These are phyloP conservation scores for Phytophthora fragariae DNA, from an alignment of 352 stramenopile genomes.

Conservation along the genomic window DNA sequence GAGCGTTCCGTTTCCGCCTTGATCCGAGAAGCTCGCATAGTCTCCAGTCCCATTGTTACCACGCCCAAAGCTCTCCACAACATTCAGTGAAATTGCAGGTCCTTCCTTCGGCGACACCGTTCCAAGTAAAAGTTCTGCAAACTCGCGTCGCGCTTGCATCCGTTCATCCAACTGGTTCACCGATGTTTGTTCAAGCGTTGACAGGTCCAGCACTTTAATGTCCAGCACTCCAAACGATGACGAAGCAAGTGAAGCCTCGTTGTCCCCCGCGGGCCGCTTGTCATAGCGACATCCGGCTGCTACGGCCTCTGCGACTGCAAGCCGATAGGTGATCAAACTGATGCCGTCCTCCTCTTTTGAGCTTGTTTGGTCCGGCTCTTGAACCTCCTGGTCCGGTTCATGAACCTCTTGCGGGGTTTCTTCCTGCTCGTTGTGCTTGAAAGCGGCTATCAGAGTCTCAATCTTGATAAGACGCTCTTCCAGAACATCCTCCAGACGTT, in stretches of 20 bases:
- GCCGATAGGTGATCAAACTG: conserved; percentile 21
- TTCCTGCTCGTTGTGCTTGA: conserved; percentile 12
- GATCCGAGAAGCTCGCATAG: conserved; percentile 28
- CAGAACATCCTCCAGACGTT: conserved; percentile 30
- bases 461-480: conserved; percentile 40
- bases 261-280: conserved; percentile 9
- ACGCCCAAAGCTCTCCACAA: conserved; percentile 28
- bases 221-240: conserved; percentile 34
- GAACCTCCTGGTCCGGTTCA: background rate
- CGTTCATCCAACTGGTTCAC: conserved; percentile 32
- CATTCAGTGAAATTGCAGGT: background rate
- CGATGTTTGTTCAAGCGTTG: background rate
- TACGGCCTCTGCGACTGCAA: conserved; percentile 34
- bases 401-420: background rate
- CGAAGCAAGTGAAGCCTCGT: conserved; percentile 1
- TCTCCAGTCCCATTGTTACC: conserved; percentile 4
- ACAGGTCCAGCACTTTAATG: conserved; percentile 4
- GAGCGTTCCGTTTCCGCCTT: conserved; percentile 27
- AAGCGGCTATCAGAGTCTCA: conserved; percentile 29
- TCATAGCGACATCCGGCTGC: conserved; percentile 31
- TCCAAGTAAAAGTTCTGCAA: conserved; percentile 44
- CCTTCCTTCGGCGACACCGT: conserved; percentile 15
- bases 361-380: background rate
- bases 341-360: background rate
- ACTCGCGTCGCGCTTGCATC: conserved; percentile 44